Evolutionary conservation across 768 basidiomycete genomes (phyloP), one percentile per base, ranked within the genome.

Genomic region (Mycena metata): DNA sequence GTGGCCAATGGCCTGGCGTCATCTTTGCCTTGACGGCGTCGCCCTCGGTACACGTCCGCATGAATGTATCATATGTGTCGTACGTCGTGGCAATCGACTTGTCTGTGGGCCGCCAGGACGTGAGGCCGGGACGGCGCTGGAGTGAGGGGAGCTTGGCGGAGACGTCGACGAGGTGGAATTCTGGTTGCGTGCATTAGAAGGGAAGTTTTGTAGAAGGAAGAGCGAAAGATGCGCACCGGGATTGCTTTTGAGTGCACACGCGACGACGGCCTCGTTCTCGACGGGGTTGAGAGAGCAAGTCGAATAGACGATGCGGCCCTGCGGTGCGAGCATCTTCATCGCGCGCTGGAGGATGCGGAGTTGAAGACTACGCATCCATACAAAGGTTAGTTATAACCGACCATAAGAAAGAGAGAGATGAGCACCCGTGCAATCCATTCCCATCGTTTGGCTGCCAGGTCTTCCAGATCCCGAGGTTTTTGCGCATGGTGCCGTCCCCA

Each of bases 271-370:
- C 78, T 99, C 98, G 76, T 99, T 98, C 80, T 99, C 98, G 15
- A 96, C 86, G 1, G 98, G 98, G 78, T 99, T 99, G 71, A 99
- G 83, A 0, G 96, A 98, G 75, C 98, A 99, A 0, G 98, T 99
- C 7, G 98, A 99, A 78, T 99, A 99, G 19, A 99, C 96, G 69
- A 99, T 92, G 41, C 93, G 90, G 10, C 96, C 97, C n/a, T 90
- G 88, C 13, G 77, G 75, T 35, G 90, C 90, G 45, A 99, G 86
- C 80, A 99, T 86, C 63, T 91, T 89, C 94, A 99, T 98, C 1
- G 92, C 97, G 21, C 98, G 92, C 67, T 92, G 86, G 21, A 99
- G 86, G 72, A 99, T 99, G 21, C 98, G 92, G 45, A 96, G 83
- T 76, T 99, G 98, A 35, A 99, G 84, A 12, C 96, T 98, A 76